Percentiles rank a stretch among this genome's conserved stretches.
Evolutionary conservation across 208 protist genomes (phyloP).

Genomic region (Wallacemonas sp.): DNA sequence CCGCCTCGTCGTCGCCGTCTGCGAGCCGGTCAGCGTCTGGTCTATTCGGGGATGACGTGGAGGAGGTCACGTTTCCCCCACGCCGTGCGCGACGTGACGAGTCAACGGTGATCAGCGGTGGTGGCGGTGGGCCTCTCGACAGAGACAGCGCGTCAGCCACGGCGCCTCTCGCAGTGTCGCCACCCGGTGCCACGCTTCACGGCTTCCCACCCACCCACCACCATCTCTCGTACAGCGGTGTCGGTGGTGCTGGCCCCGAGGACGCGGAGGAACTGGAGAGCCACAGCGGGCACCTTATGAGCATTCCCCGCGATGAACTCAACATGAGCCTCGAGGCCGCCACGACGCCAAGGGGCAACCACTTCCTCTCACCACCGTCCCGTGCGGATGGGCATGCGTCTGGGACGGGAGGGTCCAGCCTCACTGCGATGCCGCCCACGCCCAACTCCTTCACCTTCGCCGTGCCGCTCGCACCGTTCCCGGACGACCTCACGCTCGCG

Average conservation of each 20-base stretch:
- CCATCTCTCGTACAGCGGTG: too few relatives aligned
- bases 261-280: too few relatives aligned
- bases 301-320: constrained; percentile 4
- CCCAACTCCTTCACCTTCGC: constrained; percentile 5
- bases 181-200: too few relatives aligned
- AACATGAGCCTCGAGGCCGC: constrained; percentile 11
- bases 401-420: too few relatives aligned
- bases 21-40: not conserved
- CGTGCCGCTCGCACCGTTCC: not conserved
- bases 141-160: too few relatives aligned
- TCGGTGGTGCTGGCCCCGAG: too few relatives aligned
- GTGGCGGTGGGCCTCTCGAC: too few relatives aligned
- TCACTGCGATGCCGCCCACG: not conserved
- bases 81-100: not conserved
- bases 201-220: too few relatives aligned
- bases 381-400: not conserved
- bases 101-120: not conserved
- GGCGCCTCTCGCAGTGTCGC: too few relatives aligned
- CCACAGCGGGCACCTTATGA: not conserved
- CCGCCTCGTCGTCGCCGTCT: not conserved
- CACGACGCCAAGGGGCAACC: not conserved
- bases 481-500: not conserved
- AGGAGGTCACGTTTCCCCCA: constrained; percentile 1
- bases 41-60: not conserved
- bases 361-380: not conserved